Percentiles rank a stretch among this genome's conserved stretches.
Evolutionary conservation across 2,329 filamentous ascomycete species (phyloP).

Genomic region (Apiospora pterosperma): DNA sequence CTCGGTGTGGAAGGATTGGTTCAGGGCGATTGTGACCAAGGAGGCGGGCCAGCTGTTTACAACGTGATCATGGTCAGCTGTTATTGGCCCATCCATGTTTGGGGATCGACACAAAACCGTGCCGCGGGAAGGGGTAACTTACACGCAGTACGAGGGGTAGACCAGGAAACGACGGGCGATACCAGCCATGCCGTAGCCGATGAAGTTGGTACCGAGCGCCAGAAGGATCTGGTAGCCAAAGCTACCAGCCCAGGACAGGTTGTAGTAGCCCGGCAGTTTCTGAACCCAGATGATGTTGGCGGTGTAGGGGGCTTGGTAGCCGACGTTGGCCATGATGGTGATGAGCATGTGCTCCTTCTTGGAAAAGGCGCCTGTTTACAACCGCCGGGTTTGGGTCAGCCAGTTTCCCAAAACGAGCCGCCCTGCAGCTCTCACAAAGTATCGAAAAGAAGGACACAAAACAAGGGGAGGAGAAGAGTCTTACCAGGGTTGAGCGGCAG

Average conservation of each 20-base stretch:
- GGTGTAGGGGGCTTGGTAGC: conserved; percentile 44
- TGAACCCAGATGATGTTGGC: conserved; percentile 49
- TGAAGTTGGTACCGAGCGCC: conserved; percentile 48
- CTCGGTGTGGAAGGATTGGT: conserved; percentile 40
- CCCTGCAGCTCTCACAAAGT: background rate
- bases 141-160: conserved; percentile 46
- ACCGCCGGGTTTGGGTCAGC: background rate
- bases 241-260: conserved; percentile 44
- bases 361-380: conserved; percentile 35
- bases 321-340: conserved; percentile 59
- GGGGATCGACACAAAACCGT: conserved; percentile 26
- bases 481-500: conserved; percentile 17
- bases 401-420: background rate
- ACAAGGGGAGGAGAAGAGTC: background rate
- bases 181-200: conserved; percentile 54
- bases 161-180: conserved; percentile 44
- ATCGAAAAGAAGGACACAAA: no score
- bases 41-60: conserved; percentile 47
- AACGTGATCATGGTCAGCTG: conserved; percentile 12
- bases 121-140: background rate
- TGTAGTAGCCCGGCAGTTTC: conserved; percentile 46
- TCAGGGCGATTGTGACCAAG: conserved; percentile 44
- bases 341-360: conserved; percentile 60
- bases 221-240: conserved; percentile 49
- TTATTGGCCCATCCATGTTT: conserved; percentile 20